Evolutionary conservation across 2,329 filamentous ascomycete species (phyloP).

Genomic region (Fusarium austroafricanum): DNA sequence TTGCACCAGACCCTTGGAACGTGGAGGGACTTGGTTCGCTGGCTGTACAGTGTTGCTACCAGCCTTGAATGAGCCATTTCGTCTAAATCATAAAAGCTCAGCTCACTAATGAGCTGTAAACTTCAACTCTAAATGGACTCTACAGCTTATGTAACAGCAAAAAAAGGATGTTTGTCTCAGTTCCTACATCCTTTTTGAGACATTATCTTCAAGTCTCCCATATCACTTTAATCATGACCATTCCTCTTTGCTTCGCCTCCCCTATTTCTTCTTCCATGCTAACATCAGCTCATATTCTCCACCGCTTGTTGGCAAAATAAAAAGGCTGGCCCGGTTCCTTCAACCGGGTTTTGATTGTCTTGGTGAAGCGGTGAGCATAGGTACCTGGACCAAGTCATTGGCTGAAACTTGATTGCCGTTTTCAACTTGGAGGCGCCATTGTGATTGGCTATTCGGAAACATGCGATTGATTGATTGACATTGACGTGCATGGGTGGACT

Average conservation of each 20-base stretch:
- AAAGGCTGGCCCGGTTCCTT: conserved; percentile 1
- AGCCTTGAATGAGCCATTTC: background rate
- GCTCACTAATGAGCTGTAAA: background rate
- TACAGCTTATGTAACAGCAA: background rate
- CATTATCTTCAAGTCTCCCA: background rate
- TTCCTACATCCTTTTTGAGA: conserved; percentile 17
- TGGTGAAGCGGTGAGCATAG: conserved; percentile 32
- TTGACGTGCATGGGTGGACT: conserved; percentile 26
- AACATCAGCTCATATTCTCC: conserved; percentile 28
- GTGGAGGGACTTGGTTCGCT: conserved; percentile 40
- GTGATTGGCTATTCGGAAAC: conserved; percentile 35
- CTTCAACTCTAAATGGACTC: background rate
- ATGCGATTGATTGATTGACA: conserved; percentile 18
- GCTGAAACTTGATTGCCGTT: conserved; percentile 36
- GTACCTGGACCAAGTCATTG: background rate
- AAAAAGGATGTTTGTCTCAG: conserved; percentile 7
- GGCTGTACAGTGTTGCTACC: background rate
- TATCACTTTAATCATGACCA: too few species aligned
- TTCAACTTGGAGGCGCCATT: conserved; percentile 26
- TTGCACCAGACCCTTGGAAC: conserved; percentile 25
- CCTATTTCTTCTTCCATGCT: conserved; percentile 13
- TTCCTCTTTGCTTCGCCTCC: background rate
- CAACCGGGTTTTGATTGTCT: background rate
- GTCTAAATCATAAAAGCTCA: background rate
- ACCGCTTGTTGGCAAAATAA: conserved; percentile 22